Evolutionary conservation across 116 monocot species (phyloP).

Genomic region (Cymodocea nodosa): DNA sequence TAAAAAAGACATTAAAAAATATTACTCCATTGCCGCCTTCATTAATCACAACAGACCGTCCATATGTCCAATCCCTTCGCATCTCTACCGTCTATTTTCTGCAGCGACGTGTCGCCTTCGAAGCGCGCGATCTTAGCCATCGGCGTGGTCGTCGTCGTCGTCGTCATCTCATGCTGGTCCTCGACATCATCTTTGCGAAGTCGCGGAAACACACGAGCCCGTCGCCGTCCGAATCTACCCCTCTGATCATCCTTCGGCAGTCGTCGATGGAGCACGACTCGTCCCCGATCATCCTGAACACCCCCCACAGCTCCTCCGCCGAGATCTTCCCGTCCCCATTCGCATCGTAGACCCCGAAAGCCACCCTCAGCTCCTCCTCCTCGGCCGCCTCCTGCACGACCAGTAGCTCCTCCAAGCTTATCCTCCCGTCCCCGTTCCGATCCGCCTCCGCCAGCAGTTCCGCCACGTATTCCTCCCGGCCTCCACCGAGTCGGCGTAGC

Average conservation of each 20-base stretch:
- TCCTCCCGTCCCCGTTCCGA: slow-evolving; percentile 27
- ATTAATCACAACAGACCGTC: no score
- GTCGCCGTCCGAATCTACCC: slow-evolving; percentile 68
- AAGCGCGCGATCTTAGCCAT: no score
- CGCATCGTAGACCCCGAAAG: slow-evolving; percentile 64
- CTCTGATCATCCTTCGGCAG: slow-evolving; percentile 71
- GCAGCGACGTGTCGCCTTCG: no score
- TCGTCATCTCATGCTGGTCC: background rate
- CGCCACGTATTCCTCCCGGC: slow-evolving; percentile 30
- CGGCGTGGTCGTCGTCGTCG: no score
- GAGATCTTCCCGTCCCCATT: slow-evolving; percentile 87
- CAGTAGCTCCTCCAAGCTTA: slow-evolving; percentile 27
- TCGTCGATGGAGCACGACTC: slow-evolving; percentile 53
- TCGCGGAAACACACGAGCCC: slow-evolving; percentile 80
- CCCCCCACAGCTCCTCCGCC: slow-evolving; percentile 62
- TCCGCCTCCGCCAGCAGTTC: slow-evolving; percentile 36
- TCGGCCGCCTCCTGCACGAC: background rate
- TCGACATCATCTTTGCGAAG: slow-evolving; percentile 74
- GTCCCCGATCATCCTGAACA: slow-evolving; percentile 45
- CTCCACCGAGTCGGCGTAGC: slow-evolving; percentile 27
- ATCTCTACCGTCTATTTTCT: no score
- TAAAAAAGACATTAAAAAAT: no score
- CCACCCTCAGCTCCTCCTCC: slow-evolving; percentile 45
- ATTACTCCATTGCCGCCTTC: no score
- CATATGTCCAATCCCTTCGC: no score